Evolutionary conservation across 1,139 yeast species (phyloP).

Genomic region (Torulaspora pretoriensis): DNA sequence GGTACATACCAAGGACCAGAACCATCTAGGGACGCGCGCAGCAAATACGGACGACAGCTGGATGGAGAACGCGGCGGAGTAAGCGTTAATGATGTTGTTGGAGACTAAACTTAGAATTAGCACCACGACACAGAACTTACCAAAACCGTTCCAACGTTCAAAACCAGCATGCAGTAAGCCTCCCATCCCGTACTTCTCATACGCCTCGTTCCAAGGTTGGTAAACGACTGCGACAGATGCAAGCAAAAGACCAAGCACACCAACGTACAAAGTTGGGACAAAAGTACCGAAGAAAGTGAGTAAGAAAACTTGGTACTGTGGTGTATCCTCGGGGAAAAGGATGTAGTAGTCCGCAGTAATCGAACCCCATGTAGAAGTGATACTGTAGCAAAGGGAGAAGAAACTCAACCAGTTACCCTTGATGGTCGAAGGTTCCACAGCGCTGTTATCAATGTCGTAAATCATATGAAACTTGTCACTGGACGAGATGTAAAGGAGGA

Average conservation of each 20-base stretch:
- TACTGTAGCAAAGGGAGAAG: conserved; percentile 71
- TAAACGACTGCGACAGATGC: conserved; percentile 67
- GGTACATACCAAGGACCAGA: conserved; percentile 65
- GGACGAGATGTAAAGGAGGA: conserved; percentile 65
- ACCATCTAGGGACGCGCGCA: conserved; percentile 73
- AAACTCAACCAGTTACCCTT: conserved; percentile 70
- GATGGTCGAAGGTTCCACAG: conserved; percentile 40
- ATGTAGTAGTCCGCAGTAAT: conserved; percentile 83
- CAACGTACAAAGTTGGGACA: conserved; percentile 75
- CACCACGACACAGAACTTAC: conserved; percentile 67
- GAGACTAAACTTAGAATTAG: conserved; percentile 72
- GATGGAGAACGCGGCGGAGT: conserved; percentile 77
- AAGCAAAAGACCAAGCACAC: conserved; percentile 64
- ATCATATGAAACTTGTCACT: conserved; percentile 46
- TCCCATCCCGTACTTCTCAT: conserved; percentile 64
- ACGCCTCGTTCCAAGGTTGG: conserved; percentile 56
- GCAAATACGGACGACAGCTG: conserved; percentile 64
- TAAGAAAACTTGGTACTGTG: conserved; percentile 51
- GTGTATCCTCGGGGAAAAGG: conserved; percentile 70
- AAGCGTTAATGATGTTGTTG: conserved; percentile 75
- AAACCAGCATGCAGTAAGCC: conserved; percentile 69
- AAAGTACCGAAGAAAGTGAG: conserved; percentile 67
- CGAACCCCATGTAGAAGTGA: conserved; percentile 89
- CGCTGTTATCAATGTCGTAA: conserved; percentile 33
- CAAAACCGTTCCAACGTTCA: conserved; percentile 71